A percentile compares a stretch with the other conserved stretches of the same genome.
phyloP scores from a whole-genome alignment of 1,139 yeast genomes.

The Blastobotrys ciferrii region DNA sequence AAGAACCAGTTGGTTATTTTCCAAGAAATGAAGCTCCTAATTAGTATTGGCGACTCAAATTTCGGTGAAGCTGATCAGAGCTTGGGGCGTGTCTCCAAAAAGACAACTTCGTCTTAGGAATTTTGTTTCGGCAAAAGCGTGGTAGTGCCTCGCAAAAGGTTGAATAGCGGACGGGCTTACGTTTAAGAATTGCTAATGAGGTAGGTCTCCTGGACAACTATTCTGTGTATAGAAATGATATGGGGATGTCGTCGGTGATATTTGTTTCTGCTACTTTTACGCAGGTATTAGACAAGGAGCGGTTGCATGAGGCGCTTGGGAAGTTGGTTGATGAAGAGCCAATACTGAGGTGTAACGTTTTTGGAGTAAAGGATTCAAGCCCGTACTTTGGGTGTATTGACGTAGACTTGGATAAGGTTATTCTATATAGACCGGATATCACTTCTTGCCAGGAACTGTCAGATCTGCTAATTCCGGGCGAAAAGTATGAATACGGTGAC shows the following conservation, averaged over 20 bases:
- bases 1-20: no score
- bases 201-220: slow-evolving; percentile 17
- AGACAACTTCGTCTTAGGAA: no score
- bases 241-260: slow-evolving; percentile 14
- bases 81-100: no score
- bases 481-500: slow-evolving; percentile 18
- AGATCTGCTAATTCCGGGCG: slow-evolving; percentile 11
- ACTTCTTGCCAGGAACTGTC: slow-evolving; percentile 7
- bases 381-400: slow-evolving; percentile 10
- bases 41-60: no score
- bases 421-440: slow-evolving; percentile 4
- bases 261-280: slow-evolving; percentile 13
- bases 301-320: slow-evolving; percentile 9
- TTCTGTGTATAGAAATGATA: slow-evolving; percentile 15
- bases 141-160: not conserved
- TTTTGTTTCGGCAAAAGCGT: not conserved
- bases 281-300: not conserved
- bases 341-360: slow-evolving; percentile 12
- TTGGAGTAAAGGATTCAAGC: slow-evolving; percentile 6
- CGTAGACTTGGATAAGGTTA: slow-evolving; percentile 12
- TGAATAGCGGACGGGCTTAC: not conserved
- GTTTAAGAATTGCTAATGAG: not conserved
- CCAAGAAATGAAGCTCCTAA: no score
- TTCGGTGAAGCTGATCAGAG: no score
- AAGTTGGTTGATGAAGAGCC: slow-evolving; percentile 11